Conservation (phyloP, 768 basidiomycete genomes). For the Leucosporidium creatinivorum region DNA sequence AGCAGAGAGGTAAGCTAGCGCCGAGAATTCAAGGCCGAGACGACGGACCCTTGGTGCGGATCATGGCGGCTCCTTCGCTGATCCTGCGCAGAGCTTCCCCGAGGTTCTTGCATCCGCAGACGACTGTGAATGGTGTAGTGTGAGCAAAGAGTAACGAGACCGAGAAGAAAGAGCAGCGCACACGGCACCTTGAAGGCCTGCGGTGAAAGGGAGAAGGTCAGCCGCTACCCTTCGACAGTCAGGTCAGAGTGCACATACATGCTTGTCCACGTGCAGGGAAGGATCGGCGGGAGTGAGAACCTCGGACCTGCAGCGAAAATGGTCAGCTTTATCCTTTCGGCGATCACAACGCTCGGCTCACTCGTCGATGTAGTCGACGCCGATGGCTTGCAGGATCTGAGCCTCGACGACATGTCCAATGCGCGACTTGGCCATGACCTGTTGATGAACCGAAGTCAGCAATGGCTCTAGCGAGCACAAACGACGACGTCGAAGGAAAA, state of each 20-base stretch:
- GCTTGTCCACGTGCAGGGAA: slow-evolving; percentile 60
- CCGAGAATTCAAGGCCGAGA: background rate
- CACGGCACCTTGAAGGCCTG: slow-evolving; percentile 66
- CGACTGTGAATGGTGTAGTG: slow-evolving; percentile 45
- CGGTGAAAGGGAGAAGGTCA: slow-evolving; percentile 5
- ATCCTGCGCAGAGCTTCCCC: slow-evolving; percentile 95
- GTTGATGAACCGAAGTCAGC: background rate
- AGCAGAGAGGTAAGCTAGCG: background rate
- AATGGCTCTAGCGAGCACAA: no score
- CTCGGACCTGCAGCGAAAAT: slow-evolving; percentile 41
- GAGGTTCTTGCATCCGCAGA: slow-evolving; percentile 89
- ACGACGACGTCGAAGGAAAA: background rate
- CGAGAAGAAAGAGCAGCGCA: background rate
- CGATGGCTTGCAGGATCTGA: slow-evolving; percentile 85
- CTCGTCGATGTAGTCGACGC: slow-evolving; percentile 95
- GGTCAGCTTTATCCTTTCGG: background rate
- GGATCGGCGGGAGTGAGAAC: slow-evolving; percentile 95
- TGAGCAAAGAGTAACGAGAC: no score
- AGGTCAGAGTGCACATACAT: slow-evolving; percentile 8
- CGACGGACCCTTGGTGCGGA: slow-evolving; percentile 92
- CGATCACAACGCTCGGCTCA: slow-evolving; percentile 48
- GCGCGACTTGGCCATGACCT: slow-evolving; percentile 65
- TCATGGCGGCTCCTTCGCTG: slow-evolving; percentile 94
- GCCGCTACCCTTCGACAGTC: background rate
- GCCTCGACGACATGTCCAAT: slow-evolving; percentile 93